Conservation (phyloP, 2,329 filamentous ascomycete genomes). For the Fusarium mundagurra region DNA sequence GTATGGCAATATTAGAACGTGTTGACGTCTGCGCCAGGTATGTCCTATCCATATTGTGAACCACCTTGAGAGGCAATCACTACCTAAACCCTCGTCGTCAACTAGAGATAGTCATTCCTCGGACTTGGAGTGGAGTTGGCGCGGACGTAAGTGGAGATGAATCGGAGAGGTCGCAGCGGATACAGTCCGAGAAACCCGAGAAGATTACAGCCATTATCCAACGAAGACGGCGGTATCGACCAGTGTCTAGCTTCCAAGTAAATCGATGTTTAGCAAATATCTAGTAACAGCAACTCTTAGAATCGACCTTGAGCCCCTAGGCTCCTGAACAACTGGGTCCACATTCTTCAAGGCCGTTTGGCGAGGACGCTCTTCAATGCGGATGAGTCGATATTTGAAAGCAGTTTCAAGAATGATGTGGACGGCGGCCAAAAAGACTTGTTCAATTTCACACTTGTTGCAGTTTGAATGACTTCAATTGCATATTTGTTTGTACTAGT, state of each 20-base stretch:
- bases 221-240: no score
- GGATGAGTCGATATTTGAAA: no score
- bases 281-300: no score
- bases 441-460: fast-evolving
- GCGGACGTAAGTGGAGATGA: not conserved
- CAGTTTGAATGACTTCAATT: fast-evolving
- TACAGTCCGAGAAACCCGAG: not conserved
- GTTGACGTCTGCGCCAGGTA: fast-evolving
- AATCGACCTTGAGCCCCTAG: not conserved
- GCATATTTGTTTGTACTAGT: fast-evolving
- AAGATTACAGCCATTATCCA: fast-evolving
- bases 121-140: fast-evolving
- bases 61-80: no score
- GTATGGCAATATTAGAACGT: not conserved
- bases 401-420: no score
- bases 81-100: no score
- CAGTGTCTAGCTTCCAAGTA: no score
- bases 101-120: fast-evolving
- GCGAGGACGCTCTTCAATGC: no score
- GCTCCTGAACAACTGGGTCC: no score
- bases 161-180: fast-evolving
- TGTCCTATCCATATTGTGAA: no score
- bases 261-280: no score
- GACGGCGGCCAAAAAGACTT: fast-evolving
- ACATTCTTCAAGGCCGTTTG: no score